Base-by-base conservation (phyloP, 495 filamentous ascomycete species). In the Neurospora tetraspora region DNA sequence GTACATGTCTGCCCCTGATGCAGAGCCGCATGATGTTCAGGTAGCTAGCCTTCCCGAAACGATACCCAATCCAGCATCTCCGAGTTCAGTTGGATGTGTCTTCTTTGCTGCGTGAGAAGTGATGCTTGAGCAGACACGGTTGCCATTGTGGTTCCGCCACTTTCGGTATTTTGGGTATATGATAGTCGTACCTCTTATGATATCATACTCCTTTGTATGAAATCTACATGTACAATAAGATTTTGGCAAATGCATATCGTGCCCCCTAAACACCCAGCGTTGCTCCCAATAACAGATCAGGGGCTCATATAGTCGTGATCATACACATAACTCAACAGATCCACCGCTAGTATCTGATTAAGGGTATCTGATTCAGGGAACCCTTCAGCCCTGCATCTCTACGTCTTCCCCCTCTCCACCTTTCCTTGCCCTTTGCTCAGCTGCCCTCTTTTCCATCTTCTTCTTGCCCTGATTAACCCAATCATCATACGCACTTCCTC, bases 381-480 rank as follows among this genome's bases (percentile, higher is more conserved):
- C 23, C 3, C 53, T n/a, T 74, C 75, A 84, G 12, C 78, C 84
- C 68, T 77, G 79, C 83, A 85, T 85, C 71, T 83, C 84, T 2
- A 85, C 77, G 76, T 86, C 83, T 65, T 78, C 81, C 6, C 77
- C 81, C 4, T 78, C 83, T 1, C 79, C 83, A 16, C 74, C 78
- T n/a, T 73, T 73, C 23, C 72, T 72, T 3, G 70, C 72, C 73
- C 81, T 84, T 77, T 79, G 76, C 70, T 81, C 79, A 73, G 91
- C 90, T 71, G 89, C 82, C 77, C 91, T 86, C 80, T 86, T 88
- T 81, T 86, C 86, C 40, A 91, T 93, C 84, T 90, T 92, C 74
- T 83, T 82, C 85, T 90, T 91, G 18, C 90, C 93, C 14, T 87
- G 87, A 72, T 89, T 89, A n/a, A 97, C 84, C 96, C 94, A 97